Percentiles rank a stretch among this genome's conserved stretches.
phyloP scores from a whole-genome alignment of 495 filamentous ascomycete species.

The Neurospora tetraspora region DNA sequence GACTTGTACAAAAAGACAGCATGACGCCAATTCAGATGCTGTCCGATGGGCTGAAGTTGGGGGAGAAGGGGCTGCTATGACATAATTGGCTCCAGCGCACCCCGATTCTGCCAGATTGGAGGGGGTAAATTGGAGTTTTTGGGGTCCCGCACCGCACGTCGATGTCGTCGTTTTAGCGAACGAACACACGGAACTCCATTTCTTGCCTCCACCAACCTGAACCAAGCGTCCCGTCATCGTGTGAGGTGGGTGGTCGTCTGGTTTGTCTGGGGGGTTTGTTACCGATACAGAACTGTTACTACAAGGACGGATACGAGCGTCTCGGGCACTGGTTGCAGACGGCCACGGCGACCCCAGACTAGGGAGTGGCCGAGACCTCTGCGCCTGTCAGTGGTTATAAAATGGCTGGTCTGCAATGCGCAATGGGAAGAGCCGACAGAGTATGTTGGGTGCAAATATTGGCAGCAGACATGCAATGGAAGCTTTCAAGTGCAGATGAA shows the following conservation, averaged over 20 bases:
- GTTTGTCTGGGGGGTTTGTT: background rate
- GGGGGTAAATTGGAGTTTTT: background rate
- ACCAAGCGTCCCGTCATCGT: too few species aligned
- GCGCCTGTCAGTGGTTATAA: background rate
- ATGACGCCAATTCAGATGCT: background rate
- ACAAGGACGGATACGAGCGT: background rate
- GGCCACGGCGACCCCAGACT: background rate
- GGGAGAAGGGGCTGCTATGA: background rate
- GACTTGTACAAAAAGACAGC: background rate
- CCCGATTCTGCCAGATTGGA: background rate
- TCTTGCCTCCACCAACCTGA: background rate
- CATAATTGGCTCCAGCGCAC: background rate
- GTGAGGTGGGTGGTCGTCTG: too few species aligned
- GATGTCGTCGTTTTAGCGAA: background rate
- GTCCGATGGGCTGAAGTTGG: background rate
- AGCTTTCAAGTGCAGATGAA: background rate
- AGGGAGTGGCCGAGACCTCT: background rate
- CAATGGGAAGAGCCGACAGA: background rate
- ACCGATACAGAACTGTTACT: background rate
- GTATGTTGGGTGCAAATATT: background rate
- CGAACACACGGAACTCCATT: background rate
- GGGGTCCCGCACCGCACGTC: background rate
- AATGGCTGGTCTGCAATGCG: background rate
- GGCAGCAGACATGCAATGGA: background rate
- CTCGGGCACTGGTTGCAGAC: background rate